These are phyloP conservation scores for Neurospora sp. DNA, from an alignment of 495 filamentous ascomycete species.

Conservation along the genomic window DNA sequence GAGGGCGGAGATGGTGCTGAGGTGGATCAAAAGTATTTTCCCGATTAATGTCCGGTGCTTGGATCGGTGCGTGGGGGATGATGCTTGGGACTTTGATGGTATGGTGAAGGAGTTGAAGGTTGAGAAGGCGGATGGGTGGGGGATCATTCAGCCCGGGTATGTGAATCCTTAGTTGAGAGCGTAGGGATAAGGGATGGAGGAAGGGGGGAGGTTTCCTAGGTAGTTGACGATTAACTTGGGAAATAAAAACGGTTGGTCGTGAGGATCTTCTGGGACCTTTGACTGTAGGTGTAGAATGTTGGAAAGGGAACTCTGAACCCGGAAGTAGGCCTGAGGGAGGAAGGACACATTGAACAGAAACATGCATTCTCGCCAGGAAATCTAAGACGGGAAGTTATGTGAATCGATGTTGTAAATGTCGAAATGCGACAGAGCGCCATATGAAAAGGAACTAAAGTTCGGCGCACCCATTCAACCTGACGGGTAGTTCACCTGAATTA, in stretches of 20 bases:
- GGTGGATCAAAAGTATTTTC: not conserved
- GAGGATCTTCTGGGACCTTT: not conserved
- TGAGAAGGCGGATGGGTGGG: constrained; percentile 19
- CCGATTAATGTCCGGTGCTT: constrained; percentile 7
- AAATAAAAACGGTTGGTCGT: not conserved
- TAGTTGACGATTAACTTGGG: not conserved
- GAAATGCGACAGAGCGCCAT: too few species aligned
- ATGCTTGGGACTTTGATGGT: constrained; percentile 7
- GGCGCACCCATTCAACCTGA: too few species aligned
- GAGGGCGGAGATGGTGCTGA: not conserved
- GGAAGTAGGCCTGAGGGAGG: not conserved
- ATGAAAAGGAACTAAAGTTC: too few species aligned
- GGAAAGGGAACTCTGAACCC: not conserved
- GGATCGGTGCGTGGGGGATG: constrained; percentile 26
- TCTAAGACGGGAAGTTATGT: too few species aligned
- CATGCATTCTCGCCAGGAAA: too few species aligned
- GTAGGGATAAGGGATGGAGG: not conserved
- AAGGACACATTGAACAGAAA: too few species aligned
- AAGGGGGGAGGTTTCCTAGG: not conserved
- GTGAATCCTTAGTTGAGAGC: constrained; percentile 22
- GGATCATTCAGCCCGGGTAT: constrained; percentile 16
- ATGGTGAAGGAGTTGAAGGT: constrained; percentile 11
- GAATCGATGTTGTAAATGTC: too few species aligned
- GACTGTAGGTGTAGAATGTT: not conserved
- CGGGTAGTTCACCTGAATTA: too few species aligned